Percentiles rank a stretch among this genome's conserved stretches.
Conservation (phyloP, 2,329 filamentous ascomycete genomes). For the Ramularia collo-cygni region DNA sequence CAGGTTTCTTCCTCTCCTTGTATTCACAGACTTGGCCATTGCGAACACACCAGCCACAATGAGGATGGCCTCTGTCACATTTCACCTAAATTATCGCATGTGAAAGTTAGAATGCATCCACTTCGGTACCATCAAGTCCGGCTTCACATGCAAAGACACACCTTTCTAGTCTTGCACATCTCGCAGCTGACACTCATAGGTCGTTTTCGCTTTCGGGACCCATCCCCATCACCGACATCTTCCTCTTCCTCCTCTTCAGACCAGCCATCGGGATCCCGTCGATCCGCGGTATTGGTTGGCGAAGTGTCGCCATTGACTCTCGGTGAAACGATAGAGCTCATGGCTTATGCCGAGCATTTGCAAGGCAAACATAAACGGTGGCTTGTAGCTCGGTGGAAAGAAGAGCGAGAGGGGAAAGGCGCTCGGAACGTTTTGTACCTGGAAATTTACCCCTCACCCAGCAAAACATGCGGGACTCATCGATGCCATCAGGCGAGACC, state of each 20-base stretch:
- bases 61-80: constrained; percentile 69
- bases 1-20: constrained; percentile 64
- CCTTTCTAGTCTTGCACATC: constrained; percentile 74
- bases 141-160: constrained; percentile 30
- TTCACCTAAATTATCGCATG: constrained; percentile 37
- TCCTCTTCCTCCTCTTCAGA: constrained; percentile 35
- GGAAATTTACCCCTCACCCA: constrained; percentile 10
- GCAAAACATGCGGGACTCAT: constrained; percentile 4
- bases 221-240: constrained; percentile 30
- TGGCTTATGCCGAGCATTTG: constrained; percentile 5
- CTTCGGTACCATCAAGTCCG: not conserved
- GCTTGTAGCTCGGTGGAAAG: constrained; percentile 12
- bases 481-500: constrained; percentile 1
- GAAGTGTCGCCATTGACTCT: constrained; percentile 12
- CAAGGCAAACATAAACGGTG: constrained; percentile 7
- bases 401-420: constrained; percentile 5
- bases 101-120: not conserved
- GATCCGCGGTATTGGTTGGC: constrained; percentile 19
- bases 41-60: constrained; percentile 65
- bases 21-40: constrained; percentile 63
- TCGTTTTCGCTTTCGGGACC: constrained; percentile 43
- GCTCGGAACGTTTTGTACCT: constrained; percentile 2
- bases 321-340: not conserved
- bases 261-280: constrained; percentile 30
- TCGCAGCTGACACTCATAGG: constrained; percentile 52